These are phyloP conservation scores for Austroboletus novae-zelandiae DNA, from an alignment of 1,284 basidiomycete species.

Conservation along the genomic window DNA sequence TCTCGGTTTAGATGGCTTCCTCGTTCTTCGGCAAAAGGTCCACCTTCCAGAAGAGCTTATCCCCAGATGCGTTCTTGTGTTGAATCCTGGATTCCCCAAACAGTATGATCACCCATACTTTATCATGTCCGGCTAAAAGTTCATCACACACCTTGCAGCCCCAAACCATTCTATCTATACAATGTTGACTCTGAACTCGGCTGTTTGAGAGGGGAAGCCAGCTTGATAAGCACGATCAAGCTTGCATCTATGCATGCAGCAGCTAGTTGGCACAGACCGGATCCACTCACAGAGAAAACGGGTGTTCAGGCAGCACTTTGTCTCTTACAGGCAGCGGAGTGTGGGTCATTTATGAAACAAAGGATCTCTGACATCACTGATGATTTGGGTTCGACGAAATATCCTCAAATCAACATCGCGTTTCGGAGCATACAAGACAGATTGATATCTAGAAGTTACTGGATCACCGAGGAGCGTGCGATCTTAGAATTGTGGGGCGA, in stretches of 20 bases:
- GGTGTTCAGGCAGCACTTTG: not conserved
- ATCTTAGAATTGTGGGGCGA: no score
- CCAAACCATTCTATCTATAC: not conserved
- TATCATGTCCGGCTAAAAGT: not conserved
- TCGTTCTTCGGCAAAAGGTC: not conserved
- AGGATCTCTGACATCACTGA: not conserved
- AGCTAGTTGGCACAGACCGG: not conserved
- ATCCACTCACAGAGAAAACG: not conserved
- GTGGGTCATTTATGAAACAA: constrained; percentile 9
- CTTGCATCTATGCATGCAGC: not conserved
- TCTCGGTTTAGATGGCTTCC: not conserved
- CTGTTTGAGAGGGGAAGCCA: not conserved
- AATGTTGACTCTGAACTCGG: not conserved
- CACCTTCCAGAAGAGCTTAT: not conserved
- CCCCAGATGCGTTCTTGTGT: not conserved
- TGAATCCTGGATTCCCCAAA: no score
- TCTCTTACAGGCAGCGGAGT: not conserved
- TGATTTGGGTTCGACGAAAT: accelerated
- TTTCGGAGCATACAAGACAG: not conserved
- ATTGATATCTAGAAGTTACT: not conserved
- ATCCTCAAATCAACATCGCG: not conserved
- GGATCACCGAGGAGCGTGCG: not conserved
- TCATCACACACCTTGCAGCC: no score
- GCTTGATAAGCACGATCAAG: not conserved
- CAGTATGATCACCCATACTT: not conserved